A percentile compares a stretch with the other conserved stretches of the same genome.
Conservation (phyloP, 306 rosid genomes). For the Quercus rubra region DNA sequence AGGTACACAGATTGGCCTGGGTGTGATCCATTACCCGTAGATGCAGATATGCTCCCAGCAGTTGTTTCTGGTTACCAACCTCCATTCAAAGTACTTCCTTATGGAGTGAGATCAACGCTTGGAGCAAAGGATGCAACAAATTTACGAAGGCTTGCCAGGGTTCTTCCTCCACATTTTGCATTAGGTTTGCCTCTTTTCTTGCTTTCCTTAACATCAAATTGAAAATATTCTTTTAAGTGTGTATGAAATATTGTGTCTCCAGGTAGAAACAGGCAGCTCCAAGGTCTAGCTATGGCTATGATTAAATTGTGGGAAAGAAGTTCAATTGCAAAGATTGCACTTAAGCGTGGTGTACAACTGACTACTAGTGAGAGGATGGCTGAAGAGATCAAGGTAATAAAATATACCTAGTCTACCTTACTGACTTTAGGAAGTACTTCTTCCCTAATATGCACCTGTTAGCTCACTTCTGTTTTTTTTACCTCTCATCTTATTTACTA, state of each 20-base stretch:
- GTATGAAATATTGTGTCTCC: constrained; percentile 21
- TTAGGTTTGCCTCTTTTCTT: constrained; percentile 48
- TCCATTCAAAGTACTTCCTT: constrained; percentile 94
- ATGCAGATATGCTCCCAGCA: constrained; percentile 85
- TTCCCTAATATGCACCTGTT: constrained; percentile 2
- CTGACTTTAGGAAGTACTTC: constrained; percentile 5
- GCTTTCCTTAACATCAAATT: constrained; percentile 15
- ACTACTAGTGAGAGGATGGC: constrained; percentile 99
- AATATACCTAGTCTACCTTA: constrained; percentile 12
- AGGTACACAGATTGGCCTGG: constrained; percentile 90
- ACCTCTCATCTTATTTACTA: constrained; percentile 1
- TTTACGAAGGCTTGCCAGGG: constrained; percentile 78
- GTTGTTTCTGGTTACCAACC: constrained; percentile 72
- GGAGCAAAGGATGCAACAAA: constrained; percentile 76
- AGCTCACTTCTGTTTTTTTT: neutral
- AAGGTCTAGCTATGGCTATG: constrained; percentile 87
- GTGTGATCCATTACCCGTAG: constrained; percentile 83
- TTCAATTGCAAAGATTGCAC: constrained; percentile 87
- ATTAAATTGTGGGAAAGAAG: constrained; percentile 82
- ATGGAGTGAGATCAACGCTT: constrained; percentile 73
- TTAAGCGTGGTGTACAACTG: constrained; percentile 94
- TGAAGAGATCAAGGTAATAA: constrained; percentile 86
- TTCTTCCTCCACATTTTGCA: constrained; percentile 98
- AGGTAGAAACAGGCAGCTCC: constrained; percentile 93
- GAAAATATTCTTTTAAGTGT: constrained; percentile 18